phyloP scores from a whole-genome alignment of 2,329 filamentous ascomycete species.

The Fusarium penzigii region DNA sequence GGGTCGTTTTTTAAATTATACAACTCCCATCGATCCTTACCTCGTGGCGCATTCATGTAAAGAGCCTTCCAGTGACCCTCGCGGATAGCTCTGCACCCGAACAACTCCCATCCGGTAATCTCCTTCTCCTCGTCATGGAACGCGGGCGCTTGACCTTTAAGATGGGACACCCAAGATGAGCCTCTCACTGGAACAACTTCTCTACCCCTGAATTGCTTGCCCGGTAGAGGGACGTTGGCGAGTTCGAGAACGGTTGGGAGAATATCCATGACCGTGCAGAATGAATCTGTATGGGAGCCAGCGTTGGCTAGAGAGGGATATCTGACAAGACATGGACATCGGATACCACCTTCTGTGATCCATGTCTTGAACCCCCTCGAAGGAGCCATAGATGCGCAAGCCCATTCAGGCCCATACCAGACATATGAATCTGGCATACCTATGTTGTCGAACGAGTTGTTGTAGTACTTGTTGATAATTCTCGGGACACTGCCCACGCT shows the following conservation, averaged over 20 bases:
- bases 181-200: conserved; percentile 53
- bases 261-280: conserved; percentile 50
- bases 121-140: conserved; percentile 50
- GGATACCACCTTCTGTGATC: conserved; percentile 31
- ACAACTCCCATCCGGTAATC: conserved; percentile 58
- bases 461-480: conserved; percentile 43
- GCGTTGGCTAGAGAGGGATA: conserved; percentile 30
- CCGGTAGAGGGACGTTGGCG: conserved; percentile 42
- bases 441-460: conserved; percentile 53
- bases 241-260: conserved; percentile 50
- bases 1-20: conserved; percentile 13
- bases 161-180: conserved; percentile 19
- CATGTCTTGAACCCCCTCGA: conserved; percentile 38
- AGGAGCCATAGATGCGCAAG: conserved; percentile 41
- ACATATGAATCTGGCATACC: conserved; percentile 58
- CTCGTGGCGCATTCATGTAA: conserved; percentile 11
- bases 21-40: conserved; percentile 17
- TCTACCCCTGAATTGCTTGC: conserved; percentile 39
- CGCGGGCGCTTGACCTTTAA: conserved; percentile 32
- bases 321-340: conserved; percentile 20
- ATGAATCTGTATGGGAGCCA: conserved; percentile 35
- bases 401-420: conserved; percentile 62
- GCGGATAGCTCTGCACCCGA: conserved; percentile 52
- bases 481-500: conserved; percentile 13
- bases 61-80: conserved; percentile 56